These are phyloP conservation scores for Ustilago loliicola DNA, from an alignment of 1,284 basidiomycete genomes.

Conservation along the genomic window DNA sequence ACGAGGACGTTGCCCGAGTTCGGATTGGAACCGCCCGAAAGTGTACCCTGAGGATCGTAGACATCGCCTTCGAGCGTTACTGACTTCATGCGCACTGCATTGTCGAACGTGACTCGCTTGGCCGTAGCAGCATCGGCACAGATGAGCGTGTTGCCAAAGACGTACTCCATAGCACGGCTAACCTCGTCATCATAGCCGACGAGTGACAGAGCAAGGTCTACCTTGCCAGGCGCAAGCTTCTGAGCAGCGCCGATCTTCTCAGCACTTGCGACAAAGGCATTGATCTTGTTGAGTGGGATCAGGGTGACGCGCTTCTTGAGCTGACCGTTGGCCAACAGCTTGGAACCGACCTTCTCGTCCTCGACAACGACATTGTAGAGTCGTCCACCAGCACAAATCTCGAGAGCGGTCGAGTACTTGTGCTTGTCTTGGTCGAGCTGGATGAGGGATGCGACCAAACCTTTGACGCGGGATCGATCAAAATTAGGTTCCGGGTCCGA, in stretches of 20 bases:
- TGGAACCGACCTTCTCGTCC: slow-evolving; percentile 87
- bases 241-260: slow-evolving; percentile 84
- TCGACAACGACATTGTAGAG: slow-evolving; percentile 88
- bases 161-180: slow-evolving; percentile 88
- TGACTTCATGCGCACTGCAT: slow-evolving; percentile 80
- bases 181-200: slow-evolving; percentile 89
- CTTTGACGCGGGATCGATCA: slow-evolving; percentile 88
- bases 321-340: slow-evolving; percentile 84
- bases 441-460: slow-evolving; percentile 78
- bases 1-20: slow-evolving; percentile 80
- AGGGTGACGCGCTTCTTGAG: slow-evolving; percentile 92
- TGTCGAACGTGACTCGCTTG: slow-evolving; percentile 87
- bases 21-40: slow-evolving; percentile 91
- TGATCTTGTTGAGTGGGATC: slow-evolving; percentile 94
- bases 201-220: slow-evolving; percentile 85
- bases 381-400: slow-evolving; percentile 90
- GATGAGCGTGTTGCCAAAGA: slow-evolving; percentile 93
- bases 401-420: slow-evolving; percentile 87
- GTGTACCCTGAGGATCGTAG: slow-evolving; percentile 94
- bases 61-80: slow-evolving; percentile 96
- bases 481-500: slow-evolving; percentile 83
- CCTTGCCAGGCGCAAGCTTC: slow-evolving; percentile 82
- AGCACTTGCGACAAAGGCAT: slow-evolving; percentile 77
- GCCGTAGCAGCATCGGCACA: slow-evolving; percentile 91
- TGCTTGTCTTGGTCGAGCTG: slow-evolving; percentile 77